phyloP scores from a whole-genome alignment of 139 green algal species.

The Ostreobium quekettii region DNA sequence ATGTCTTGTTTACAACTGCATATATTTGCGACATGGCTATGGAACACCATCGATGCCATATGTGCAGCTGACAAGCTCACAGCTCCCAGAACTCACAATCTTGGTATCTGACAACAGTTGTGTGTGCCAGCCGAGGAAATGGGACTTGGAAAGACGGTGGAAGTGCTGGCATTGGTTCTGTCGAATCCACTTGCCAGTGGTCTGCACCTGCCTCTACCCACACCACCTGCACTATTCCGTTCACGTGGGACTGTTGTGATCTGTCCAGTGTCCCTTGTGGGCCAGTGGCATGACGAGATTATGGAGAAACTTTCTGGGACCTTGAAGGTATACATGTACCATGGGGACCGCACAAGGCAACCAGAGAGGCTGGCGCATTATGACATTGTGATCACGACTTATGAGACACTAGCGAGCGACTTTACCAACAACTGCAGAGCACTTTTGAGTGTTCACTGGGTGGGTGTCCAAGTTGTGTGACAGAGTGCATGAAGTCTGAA shows the following conservation, averaged over 20 bases:
- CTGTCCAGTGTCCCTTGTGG: slow-evolving; percentile 57
- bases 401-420: slow-evolving; percentile 41
- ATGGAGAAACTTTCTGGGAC: slow-evolving; percentile 31
- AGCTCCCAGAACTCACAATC: too few species aligned
- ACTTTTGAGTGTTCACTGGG: neutral
- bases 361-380: slow-evolving; percentile 35
- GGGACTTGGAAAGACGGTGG: slow-evolving; percentile 50
- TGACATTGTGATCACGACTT: slow-evolving; percentile 55
- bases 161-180: slow-evolving; percentile 32
- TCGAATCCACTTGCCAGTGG: neutral
- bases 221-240: neutral
- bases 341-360: slow-evolving; percentile 35
- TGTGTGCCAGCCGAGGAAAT: slow-evolving; percentile 39
- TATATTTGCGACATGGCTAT: too few species aligned
- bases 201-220: neutral
- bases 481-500: too few species aligned
- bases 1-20: too few species aligned
- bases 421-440: slow-evolving; percentile 4
- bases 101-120: too few species aligned
- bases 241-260: slow-evolving; percentile 31
- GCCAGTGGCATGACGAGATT: slow-evolving; percentile 56
- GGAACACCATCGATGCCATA: too few species aligned
- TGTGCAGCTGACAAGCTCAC: too few species aligned
- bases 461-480: neutral
- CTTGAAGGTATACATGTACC: slow-evolving; percentile 52